Conservation (phyloP, 2,329 filamentous ascomycete species). For the Waltergamsia citrina region DNA sequence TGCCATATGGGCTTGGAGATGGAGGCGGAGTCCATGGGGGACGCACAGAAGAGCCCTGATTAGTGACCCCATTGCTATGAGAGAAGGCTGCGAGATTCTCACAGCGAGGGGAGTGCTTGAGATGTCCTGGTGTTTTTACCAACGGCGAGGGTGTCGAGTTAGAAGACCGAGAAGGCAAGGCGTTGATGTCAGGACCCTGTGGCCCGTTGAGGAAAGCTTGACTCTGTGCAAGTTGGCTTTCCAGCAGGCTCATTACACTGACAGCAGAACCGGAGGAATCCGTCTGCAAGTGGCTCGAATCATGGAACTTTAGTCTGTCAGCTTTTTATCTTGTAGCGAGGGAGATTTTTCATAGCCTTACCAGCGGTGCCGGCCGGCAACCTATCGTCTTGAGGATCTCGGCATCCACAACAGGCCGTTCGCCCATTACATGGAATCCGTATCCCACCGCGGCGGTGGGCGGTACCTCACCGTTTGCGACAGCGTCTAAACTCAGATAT, state of each 20-base stretch:
- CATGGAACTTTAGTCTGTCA: no score
- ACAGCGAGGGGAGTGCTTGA: constrained; percentile 15
- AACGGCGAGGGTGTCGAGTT: no score
- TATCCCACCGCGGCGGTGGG: constrained; percentile 40
- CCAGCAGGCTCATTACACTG: no score
- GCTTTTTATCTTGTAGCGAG: not conserved
- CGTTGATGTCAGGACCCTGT: no score
- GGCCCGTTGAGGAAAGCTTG: no score
- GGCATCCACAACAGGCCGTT: constrained; percentile 32
- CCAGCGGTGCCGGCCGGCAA: constrained; percentile 22
- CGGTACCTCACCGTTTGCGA: constrained; percentile 38
- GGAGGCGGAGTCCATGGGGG: constrained; percentile 11
- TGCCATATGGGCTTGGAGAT: constrained; percentile 5
- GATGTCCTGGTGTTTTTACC: constrained; percentile 5
- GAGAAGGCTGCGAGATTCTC: constrained; percentile 11
- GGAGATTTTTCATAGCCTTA: constrained; percentile 11
- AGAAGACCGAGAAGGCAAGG: no score
- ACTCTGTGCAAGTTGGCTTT: not conserved
- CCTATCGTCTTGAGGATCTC: constrained; percentile 29
- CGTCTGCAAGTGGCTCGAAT: no score
- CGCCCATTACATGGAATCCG: constrained; percentile 35
- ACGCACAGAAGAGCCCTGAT: not conserved
- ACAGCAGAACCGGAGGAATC: no score
- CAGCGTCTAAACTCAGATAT: constrained; percentile 38
- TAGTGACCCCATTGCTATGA: not conserved